phyloP scores from a whole-genome alignment of 768 basidiomycete genomes.

The Erythrobasidium yunnanense region DNA sequence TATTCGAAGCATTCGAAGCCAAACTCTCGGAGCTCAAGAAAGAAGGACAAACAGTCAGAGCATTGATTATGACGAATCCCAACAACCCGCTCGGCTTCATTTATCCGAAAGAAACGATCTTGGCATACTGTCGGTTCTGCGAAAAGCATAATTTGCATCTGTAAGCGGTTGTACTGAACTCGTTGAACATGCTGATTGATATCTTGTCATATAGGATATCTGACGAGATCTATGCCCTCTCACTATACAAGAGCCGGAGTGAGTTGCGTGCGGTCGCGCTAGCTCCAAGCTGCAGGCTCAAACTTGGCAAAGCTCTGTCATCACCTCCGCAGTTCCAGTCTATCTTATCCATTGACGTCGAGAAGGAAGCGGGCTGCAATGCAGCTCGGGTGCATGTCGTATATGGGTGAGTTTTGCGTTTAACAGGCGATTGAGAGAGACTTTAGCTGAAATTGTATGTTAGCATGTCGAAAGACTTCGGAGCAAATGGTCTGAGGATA shows the following conservation, averaged over 20 bases:
- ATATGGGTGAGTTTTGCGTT: slow-evolving; percentile 4
- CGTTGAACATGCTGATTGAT: not conserved
- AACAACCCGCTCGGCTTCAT: slow-evolving; percentile 38
- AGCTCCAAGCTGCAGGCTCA: not conserved
- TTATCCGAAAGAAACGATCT: slow-evolving; percentile 33
- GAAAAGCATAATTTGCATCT: slow-evolving; percentile 36
- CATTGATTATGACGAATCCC: slow-evolving; percentile 36
- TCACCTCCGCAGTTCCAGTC: slow-evolving; percentile 30
- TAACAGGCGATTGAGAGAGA: not conserved
- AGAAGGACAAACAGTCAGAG: slow-evolving; percentile 7
- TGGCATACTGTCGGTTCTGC: slow-evolving; percentile 33
- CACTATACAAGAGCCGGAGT: slow-evolving; percentile 20
- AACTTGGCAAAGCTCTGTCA: not conserved
- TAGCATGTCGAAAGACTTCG: slow-evolving; percentile 36
- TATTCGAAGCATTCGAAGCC: slow-evolving; percentile 29
- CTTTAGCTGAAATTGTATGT: slow-evolving; percentile 5
- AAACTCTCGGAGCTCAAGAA: slow-evolving; percentile 4
- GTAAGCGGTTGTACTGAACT: not conserved
- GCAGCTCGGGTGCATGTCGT: slow-evolving; percentile 31
- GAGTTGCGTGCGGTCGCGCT: not conserved
- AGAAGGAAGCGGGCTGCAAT: slow-evolving; percentile 33
- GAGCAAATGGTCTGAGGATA: slow-evolving; percentile 36
- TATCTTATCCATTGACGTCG: slow-evolving; percentile 35
- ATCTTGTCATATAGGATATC: not conserved
- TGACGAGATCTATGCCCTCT: slow-evolving; percentile 37